Conservation (phyloP, 1,284 basidiomycete species). For the Thelephora terrestris region DNA sequence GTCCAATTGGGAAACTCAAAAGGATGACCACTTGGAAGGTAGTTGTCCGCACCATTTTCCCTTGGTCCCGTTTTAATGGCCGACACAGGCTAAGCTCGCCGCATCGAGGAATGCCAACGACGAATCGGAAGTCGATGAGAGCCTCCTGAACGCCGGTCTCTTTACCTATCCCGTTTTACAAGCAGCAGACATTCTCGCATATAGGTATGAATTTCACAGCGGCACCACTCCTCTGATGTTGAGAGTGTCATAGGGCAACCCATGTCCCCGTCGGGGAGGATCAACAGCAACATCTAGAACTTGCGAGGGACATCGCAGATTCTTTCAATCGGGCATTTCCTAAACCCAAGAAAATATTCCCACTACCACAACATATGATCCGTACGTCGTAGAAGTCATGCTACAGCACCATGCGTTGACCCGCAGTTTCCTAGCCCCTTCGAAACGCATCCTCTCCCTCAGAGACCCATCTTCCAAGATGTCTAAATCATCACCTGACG, state of each 20-base stretch:
- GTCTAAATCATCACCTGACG: slow-evolving; percentile 86
- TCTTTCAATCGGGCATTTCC: slow-evolving; percentile 69
- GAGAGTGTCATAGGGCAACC: slow-evolving; percentile 49
- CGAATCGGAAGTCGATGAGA: slow-evolving; percentile 73
- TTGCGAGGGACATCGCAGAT: slow-evolving; percentile 77
- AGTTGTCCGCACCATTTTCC: slow-evolving; percentile 9
- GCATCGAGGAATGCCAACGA: slow-evolving; percentile 63
- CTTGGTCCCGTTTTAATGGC: slow-evolving; percentile 5
- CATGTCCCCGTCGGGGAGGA: slow-evolving; percentile 96
- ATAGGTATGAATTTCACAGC: slow-evolving; percentile 45
- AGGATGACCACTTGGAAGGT: slow-evolving; percentile 98
- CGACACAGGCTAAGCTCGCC: slow-evolving; percentile 63
- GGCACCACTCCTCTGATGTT: background rate
- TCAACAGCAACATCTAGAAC: slow-evolving; percentile 88
- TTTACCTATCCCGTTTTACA: slow-evolving; percentile 92
- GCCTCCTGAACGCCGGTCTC: slow-evolving; percentile 73
- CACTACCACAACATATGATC: slow-evolving; percentile 62
- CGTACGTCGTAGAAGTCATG: slow-evolving; percentile 41
- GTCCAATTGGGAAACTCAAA: slow-evolving; percentile 73
- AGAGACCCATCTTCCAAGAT: slow-evolving; percentile 84
- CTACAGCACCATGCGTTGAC: background rate
- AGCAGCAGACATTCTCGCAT: slow-evolving; percentile 87
- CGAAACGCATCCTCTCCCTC: slow-evolving; percentile 73
- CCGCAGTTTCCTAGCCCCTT: slow-evolving; percentile 43
- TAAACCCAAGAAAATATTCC: slow-evolving; percentile 44